phyloP scores from a whole-genome alignment of 495 filamentous ascomycete species.

The Penicillium longicatenatum region DNA sequence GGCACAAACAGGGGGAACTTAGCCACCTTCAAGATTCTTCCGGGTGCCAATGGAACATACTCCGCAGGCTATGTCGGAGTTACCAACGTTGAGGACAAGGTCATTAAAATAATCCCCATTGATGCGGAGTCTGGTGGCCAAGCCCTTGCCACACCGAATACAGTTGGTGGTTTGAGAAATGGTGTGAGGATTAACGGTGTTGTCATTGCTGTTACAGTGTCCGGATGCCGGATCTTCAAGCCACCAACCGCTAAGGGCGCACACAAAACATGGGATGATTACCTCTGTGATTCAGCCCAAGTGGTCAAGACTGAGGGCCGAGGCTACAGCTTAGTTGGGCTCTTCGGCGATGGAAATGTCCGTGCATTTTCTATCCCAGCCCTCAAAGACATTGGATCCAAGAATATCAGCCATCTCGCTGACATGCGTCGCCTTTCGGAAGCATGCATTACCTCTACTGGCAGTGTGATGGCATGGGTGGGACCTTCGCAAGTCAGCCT shows the following conservation, averaged over 20 bases:
- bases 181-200: constrained; percentile 73
- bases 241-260: constrained; percentile 84
- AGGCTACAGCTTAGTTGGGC: constrained; percentile 75
- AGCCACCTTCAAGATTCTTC: constrained; percentile 87
- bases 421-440: constrained; percentile 72
- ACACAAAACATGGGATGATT: constrained; percentile 82
- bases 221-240: constrained; percentile 80
- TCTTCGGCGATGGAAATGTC: constrained; percentile 78
- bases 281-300: constrained; percentile 73
- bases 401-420: constrained; percentile 59
- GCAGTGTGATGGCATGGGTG: constrained; percentile 85
- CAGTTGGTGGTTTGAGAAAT: constrained; percentile 69
- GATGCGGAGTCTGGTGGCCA: constrained; percentile 73
- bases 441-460: constrained; percentile 68
- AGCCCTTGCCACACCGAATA: constrained; percentile 71
- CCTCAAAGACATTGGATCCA: constrained; percentile 79
- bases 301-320: constrained; percentile 71
- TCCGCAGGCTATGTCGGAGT: constrained; percentile 71
- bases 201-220: constrained; percentile 67
- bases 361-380: constrained; percentile 83
- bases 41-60: constrained; percentile 67
- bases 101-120: constrained; percentile 77
- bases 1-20: constrained; percentile 84
- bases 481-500: constrained; percentile 82
- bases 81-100: constrained; percentile 63